Evolutionary conservation across 2,329 filamentous ascomycete species (phyloP).

Genomic region (Trichothecium sympodiale): DNA sequence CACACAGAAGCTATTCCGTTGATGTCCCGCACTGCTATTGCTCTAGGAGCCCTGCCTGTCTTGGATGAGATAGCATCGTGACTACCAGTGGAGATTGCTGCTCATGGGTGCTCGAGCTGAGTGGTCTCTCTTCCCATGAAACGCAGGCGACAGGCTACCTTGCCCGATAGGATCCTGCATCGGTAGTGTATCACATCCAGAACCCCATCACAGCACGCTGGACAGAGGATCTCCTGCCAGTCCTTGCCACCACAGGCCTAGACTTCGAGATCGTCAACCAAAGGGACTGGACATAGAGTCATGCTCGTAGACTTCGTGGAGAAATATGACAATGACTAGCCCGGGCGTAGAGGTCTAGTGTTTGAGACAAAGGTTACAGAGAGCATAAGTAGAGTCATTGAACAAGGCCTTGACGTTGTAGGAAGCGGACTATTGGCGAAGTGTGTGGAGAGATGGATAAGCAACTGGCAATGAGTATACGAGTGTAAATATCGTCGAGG

Average conservation of each 20-base stretch:
- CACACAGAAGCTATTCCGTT: slow-evolving; percentile 36
- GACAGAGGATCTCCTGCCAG: slow-evolving; percentile 40
- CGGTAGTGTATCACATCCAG: slow-evolving; percentile 39
- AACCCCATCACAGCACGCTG: slow-evolving; percentile 37
- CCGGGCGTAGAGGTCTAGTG: slow-evolving; percentile 21
- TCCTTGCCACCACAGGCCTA: slow-evolving; percentile 31
- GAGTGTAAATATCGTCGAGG: background rate
- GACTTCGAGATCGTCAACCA: slow-evolving; percentile 29
- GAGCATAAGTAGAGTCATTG: slow-evolving; percentile 18
- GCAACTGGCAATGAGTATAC: background rate
- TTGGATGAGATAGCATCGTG: slow-evolving; percentile 26
- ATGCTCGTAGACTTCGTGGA: slow-evolving; percentile 41
- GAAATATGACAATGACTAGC: slow-evolving; percentile 36
- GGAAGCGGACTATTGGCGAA: slow-evolving; percentile 24
- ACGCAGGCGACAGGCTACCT: slow-evolving; percentile 6
- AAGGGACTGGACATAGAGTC: slow-evolving; percentile 31
- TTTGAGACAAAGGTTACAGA: slow-evolving; percentile 26
- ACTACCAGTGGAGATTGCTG: slow-evolving; percentile 26
- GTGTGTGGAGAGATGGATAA: slow-evolving; percentile 8
- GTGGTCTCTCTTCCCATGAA: slow-evolving; percentile 8
- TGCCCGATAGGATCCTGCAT: slow-evolving; percentile 7
- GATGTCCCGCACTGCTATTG: slow-evolving; percentile 33
- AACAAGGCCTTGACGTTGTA: slow-evolving; percentile 23
- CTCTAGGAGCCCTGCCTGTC: slow-evolving; percentile 31
- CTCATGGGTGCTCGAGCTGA: slow-evolving; percentile 21